A percentile compares a stretch with the other conserved stretches of the same genome.
Conservation (phyloP, 345 rosid species). For the Populus pruinosa region DNA sequence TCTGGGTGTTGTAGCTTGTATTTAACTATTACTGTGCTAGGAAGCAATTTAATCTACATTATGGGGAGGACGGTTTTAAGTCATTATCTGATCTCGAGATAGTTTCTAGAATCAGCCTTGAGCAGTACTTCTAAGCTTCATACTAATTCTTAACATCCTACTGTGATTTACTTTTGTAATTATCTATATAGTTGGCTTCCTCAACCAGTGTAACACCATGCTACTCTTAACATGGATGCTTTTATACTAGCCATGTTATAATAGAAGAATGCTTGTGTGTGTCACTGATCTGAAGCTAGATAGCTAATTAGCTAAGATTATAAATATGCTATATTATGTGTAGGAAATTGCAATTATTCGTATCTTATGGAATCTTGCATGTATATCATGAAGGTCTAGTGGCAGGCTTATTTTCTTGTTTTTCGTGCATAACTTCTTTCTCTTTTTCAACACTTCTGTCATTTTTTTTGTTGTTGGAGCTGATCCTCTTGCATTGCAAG, state of each 20-base stretch:
- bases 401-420: not conserved
- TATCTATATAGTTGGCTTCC: not conserved
- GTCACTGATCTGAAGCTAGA: not conserved
- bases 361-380: not conserved
- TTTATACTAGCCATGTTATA: not conserved
- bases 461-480: not conserved
- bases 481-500: not conserved
- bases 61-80: not conserved
- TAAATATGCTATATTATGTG: not conserved
- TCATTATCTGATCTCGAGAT: not conserved
- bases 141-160: not conserved
- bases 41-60: not conserved
- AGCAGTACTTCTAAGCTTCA: not conserved
- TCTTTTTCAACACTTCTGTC: not conserved
- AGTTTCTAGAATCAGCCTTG: not conserved
- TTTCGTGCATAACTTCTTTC: not conserved
- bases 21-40: not conserved
- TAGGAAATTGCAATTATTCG: not conserved
- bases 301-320: not conserved
- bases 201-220: not conserved
- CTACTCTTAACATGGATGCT: not conserved
- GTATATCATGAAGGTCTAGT: not conserved
- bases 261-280: not conserved
- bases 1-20: not conserved
- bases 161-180: not conserved